Base-by-base conservation (phyloP, 495 filamentous ascomycete genomes). In the Aspergillus leporis region DNA sequence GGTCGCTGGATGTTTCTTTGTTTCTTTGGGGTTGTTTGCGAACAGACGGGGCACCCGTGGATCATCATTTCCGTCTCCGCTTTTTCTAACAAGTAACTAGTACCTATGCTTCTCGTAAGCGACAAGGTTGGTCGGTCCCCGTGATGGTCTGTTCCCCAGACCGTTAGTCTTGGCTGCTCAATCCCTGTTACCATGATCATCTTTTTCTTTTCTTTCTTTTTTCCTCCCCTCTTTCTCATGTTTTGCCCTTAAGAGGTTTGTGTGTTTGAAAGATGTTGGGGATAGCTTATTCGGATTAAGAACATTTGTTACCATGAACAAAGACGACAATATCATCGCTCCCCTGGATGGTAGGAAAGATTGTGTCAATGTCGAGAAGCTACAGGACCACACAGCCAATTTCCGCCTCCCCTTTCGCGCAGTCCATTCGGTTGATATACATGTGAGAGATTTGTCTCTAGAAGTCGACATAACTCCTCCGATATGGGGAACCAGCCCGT, bases 371-470 rank as follows among this genome's bases (percentile, higher is more conserved):
- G 21, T 22, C 21, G 43, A 23, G 19, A 13, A n/a, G 5, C 19
- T 22, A 23, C 51, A 53, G 36, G 54, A 49, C 54, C 25, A 34
- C n/a, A 12, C 54, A 9, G 49, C 49, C 14, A 53, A 54, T 2
- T 66, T 67, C 53, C 70, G 70, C 22, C 64, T 89, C 13, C 84
- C 85, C 0, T 78, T 90, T 40, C 81, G 83, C 5, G 78, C 78
- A 18, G 87, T 90, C 51, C 76, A 83, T 36, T 72, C 82, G 14
- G 85, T 89, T 28, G 71, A 85, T 56, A 78, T 89, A 23, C 70
- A 71, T 18, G 80, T 88, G 31, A 75, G 74, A 18, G 70, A 82
- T 57, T 69, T 90, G 16, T 72, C 78, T 6, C 78, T 89, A 51
- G 67, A 74, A 4, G 80, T 88, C 49, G 78, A 85, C 58, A 75